Evolutionary conservation across 306 rosid species (phyloP), one percentile per base, ranked within the genome.

Genomic region (Vigna trinervia): DNA sequence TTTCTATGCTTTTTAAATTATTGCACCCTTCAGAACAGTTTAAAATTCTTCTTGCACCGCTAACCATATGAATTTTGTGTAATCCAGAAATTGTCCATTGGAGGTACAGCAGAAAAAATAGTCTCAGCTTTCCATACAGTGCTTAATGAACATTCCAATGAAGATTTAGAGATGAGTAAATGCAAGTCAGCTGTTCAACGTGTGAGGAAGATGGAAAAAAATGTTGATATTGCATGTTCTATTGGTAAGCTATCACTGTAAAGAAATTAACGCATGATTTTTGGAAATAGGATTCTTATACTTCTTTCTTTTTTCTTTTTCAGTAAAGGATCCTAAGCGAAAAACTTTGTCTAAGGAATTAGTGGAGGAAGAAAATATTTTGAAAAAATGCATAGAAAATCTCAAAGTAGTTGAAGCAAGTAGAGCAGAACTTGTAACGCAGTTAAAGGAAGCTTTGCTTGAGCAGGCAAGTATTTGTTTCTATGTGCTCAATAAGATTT

Each of bases 281-380:
- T 47, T 72, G 64, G 68, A 80, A 41, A 56, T 71, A 50, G 52
- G 56, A 58, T 80, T 85, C 81, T 76, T 68, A 77, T 74, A 78
- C 77, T 78, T 80, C 34, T 4, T 30, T 30, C 5, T 30, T 30
- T 30, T 30, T 26, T 78, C 78, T 73, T 83, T 86, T 71, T 69
- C 97, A 93, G 98, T 83, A 17, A 93, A 91, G 83, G 93, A 93
- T 84, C 93, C 98, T 53, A 92, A 87, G 86, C 87, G 92, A 69
- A 87, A 88, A 77, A 82, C 54, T 74, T 71, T 91, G 85, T 81
- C 97, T 11, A 88, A 82, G 86, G 97, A 88, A 65, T 83, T 93
- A 6, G 89, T 84, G 88, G 93, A 90, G 81, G 91, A 90, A 76
- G 98, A 93, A 85, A 87, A 76, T 87, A 13, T 75, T 79, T 83